These are phyloP conservation scores for Ormosia semicastrata DNA, from an alignment of 306 rosid genomes.

Conservation along the genomic window DNA sequence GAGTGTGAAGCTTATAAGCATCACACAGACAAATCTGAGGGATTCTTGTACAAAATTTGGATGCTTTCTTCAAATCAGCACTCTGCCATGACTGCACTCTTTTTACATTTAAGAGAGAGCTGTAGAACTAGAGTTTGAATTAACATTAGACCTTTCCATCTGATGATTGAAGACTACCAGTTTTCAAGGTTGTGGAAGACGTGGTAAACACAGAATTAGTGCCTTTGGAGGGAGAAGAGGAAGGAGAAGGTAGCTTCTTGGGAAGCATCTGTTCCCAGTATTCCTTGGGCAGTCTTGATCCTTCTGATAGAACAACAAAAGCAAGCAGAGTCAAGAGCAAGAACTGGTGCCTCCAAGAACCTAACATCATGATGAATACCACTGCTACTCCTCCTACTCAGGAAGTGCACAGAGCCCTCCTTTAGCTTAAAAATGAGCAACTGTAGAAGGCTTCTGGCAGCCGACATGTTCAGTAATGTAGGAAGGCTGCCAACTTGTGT, in stretches of 20 bases:
- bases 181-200: constrained; percentile 41
- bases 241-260: constrained; percentile 80
- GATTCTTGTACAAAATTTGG: constrained; percentile 2
- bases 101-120: constrained; percentile 17
- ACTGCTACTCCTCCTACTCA: not conserved
- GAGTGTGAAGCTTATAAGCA: constrained; percentile 21
- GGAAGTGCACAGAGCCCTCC: not conserved
- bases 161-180: constrained; percentile 36
- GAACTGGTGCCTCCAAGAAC: constrained; percentile 54
- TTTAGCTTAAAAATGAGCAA: constrained; percentile 42
- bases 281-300: constrained; percentile 60
- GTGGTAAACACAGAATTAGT: constrained; percentile 49
- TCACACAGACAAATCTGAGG: constrained; percentile 7
- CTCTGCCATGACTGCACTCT: constrained; percentile 25
- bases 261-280: constrained; percentile 87
- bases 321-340: constrained; percentile 53
- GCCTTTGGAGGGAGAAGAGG: constrained; percentile 90
- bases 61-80: constrained; percentile 26
- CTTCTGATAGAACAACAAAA: constrained; percentile 55
- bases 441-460: constrained; percentile 46
- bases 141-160: constrained; percentile 62
- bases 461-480: constrained; percentile 75
- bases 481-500: constrained; percentile 73
- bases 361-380: constrained; percentile 39
- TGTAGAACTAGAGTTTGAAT: not conserved